These are phyloP conservation scores for Harrya chromipes DNA, from an alignment of 768 basidiomycete species.

Conservation along the genomic window DNA sequence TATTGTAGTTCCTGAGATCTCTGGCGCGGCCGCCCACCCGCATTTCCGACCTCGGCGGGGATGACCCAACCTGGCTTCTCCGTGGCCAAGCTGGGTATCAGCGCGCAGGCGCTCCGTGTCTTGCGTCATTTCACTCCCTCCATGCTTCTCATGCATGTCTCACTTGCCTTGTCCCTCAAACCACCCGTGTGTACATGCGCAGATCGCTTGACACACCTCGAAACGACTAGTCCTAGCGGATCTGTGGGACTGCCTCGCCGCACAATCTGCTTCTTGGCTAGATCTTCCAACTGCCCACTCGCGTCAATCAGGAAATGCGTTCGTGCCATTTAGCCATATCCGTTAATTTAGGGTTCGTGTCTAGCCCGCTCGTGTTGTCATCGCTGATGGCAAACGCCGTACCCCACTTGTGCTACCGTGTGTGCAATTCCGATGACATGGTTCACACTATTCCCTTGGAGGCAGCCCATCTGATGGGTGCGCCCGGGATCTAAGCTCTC, in stretches of 20 bases:
- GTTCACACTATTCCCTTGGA: conserved; percentile 13
- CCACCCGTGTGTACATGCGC: conserved; percentile 8
- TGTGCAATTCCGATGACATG: conserved; percentile 7
- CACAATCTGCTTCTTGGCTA: conserved; percentile 17
- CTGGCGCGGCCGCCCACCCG: conserved; percentile 2
- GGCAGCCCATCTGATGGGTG: conserved; percentile 16
- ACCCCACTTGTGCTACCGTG: conserved; percentile 14
- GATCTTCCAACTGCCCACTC: conserved; percentile 22
- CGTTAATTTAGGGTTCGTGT: conserved; percentile 31
- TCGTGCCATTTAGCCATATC: conserved; percentile 26
- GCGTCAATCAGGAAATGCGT: conserved; percentile 25
- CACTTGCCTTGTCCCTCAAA: not conserved
- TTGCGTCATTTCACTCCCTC: conserved; percentile 8
- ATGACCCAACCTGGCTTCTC: conserved; percentile 6
- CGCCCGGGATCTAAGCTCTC: conserved; percentile 19
- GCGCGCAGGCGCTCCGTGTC: not conserved
- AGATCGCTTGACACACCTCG: conserved; percentile 16
- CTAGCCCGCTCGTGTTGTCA: conserved; percentile 11
- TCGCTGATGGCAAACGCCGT: conserved; percentile 21
- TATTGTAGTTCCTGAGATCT: conserved; percentile 4
- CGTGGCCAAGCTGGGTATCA: not conserved
- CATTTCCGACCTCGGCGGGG: conserved; percentile 25
- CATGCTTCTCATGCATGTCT: conserved; percentile 9
- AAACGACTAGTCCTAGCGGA: conserved; percentile 13
- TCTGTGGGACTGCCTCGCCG: conserved; percentile 8